Percentiles rank a stretch among this genome's conserved stretches.
These are phyloP conservation scores for Plasmodium vinckei DNA, from an alignment of 169 alveolate species.

Conservation along the genomic window DNA sequence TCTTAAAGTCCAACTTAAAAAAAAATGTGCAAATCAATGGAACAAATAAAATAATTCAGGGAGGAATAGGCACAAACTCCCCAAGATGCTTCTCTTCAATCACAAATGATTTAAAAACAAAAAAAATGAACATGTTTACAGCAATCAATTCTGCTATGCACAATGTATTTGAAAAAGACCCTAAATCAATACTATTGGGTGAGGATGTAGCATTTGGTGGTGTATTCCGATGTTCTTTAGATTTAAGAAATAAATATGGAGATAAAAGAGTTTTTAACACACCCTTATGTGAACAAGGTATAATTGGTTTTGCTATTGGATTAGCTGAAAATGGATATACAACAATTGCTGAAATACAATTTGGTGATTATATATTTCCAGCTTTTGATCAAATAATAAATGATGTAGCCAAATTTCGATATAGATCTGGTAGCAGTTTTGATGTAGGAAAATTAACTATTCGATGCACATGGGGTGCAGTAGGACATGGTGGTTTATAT, in stretches of 20 bases:
- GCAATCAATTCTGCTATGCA: slow-evolving; percentile 95
- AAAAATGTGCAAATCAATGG: slow-evolving; percentile 16
- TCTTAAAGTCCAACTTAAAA: slow-evolving; percentile 22
- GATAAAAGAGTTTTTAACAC: slow-evolving; percentile 95
- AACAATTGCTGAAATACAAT: slow-evolving; percentile 98
- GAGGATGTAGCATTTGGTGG: slow-evolving; percentile 99
- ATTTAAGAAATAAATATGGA: slow-evolving; percentile 94
- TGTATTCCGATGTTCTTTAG: slow-evolving; percentile 96
- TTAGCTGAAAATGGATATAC: slow-evolving; percentile 93
- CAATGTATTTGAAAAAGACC: slow-evolving; percentile 92
- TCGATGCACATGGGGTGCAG: slow-evolving; percentile 97
- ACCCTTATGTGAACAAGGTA: slow-evolving; percentile 97
- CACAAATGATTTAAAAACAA: slow-evolving; percentile 42
- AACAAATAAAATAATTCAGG: slow-evolving; percentile 3
- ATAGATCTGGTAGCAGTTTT: slow-evolving; percentile 94
- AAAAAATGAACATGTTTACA: slow-evolving; percentile 92
- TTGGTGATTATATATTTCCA: slow-evolving; percentile 98
- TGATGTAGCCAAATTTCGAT: slow-evolving; percentile 97
- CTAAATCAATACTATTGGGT: slow-evolving; percentile 93
- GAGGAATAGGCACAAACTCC: slow-evolving; percentile 5
- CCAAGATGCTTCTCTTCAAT: neutral
- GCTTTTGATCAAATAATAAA: slow-evolving; percentile 98
- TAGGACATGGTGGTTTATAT: slow-evolving; percentile 98
- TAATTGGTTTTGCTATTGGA: slow-evolving; percentile 97
- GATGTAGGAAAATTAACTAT: slow-evolving; percentile 94